Conservation (phyloP, 129 eudicot species). For the Saposhnikovia divaricata region DNA sequence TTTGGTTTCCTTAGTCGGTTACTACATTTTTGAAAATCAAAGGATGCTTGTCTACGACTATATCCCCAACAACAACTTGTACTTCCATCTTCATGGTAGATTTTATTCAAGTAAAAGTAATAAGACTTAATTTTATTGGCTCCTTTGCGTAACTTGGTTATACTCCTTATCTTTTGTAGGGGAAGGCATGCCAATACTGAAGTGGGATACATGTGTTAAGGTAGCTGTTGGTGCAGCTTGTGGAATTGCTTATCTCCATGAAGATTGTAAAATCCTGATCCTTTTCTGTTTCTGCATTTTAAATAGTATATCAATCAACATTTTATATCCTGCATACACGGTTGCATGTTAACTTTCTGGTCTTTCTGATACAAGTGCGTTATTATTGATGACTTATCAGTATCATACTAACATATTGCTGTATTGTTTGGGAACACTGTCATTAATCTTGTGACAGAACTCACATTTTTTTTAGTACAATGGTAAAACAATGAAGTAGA, state of each 20-base stretch:
- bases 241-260: slow-evolving; percentile 92
- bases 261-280: slow-evolving; percentile 42
- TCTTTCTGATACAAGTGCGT: not conserved
- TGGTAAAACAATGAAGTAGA: not conserved
- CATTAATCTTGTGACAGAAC: not conserved
- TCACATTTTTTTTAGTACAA: not conserved
- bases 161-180: slow-evolving; percentile 28
- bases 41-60: no score
- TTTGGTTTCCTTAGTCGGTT: no score
- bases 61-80: no score
- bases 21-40: no score
- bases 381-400: not conserved
- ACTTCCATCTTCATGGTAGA: slow-evolving; percentile 89
- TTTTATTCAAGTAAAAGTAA: not conserved
- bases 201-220: slow-evolving; percentile 69
- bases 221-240: slow-evolving; percentile 98
- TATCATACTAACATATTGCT: not conserved
- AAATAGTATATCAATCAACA: not conserved
- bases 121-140: not conserved
- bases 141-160: not conserved
- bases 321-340: not conserved
- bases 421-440: not conserved
- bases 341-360: not conserved
- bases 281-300: not conserved
- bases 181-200: slow-evolving; percentile 63